These are phyloP conservation scores for Toxicodendron radicans DNA, from an alignment of 345 rosid genomes.

Conservation along the genomic window DNA sequence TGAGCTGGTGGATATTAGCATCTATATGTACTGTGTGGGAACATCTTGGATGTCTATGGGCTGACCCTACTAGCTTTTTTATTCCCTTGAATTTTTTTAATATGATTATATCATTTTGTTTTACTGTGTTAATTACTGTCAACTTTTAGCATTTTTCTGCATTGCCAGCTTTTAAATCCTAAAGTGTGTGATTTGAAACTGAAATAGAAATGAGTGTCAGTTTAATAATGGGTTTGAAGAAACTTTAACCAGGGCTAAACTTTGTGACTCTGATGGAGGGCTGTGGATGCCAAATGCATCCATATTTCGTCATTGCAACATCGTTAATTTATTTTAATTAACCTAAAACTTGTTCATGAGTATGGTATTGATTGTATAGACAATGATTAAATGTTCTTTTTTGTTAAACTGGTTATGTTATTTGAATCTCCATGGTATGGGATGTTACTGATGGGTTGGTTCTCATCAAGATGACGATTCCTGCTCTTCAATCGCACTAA, in stretches of 20 bases:
- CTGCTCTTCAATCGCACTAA: background rate
- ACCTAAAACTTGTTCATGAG: no score
- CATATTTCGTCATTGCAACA: conserved; percentile 2
- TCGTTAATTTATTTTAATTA: background rate
- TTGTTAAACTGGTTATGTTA: background rate
- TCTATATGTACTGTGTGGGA: conserved; percentile 15
- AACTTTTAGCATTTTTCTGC: conserved; percentile 1
- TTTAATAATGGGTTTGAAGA: conserved; percentile 4
- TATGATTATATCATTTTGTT: conserved; percentile 1
- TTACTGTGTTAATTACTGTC: conserved; percentile 1
- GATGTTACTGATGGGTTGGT: background rate
- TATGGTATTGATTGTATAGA: background rate
- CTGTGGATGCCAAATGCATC: background rate
- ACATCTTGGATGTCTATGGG: conserved; percentile 17
- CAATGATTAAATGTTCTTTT: background rate
- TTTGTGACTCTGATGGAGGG: background rate
- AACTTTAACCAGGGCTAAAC: background rate
- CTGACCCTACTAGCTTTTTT: background rate
- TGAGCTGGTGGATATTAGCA: conserved; percentile 24
- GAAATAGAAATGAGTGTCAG: background rate
- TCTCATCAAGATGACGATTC: background rate
- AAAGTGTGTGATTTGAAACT: background rate
- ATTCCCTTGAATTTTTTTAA: background rate
- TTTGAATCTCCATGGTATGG: conserved; percentile 1
- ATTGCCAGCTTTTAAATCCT: conserved; percentile 1